Conservation (phyloP, 2,329 filamentous ascomycete species). For the Penicillium digitatum region DNA sequence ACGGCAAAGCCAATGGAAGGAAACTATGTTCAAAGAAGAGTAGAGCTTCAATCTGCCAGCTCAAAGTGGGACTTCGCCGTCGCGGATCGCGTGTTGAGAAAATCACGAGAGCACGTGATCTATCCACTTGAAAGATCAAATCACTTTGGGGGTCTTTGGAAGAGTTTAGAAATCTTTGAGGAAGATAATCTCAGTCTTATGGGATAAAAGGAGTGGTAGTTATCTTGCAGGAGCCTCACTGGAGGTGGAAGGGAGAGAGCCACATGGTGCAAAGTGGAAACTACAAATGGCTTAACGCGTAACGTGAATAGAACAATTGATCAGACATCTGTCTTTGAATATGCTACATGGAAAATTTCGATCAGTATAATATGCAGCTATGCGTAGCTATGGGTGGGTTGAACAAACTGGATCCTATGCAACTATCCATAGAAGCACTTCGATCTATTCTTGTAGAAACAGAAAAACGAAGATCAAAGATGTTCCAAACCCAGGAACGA, state of each 20-base stretch:
- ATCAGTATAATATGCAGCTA: neutral
- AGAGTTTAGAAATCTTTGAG: neutral
- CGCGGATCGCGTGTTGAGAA: conserved; percentile 9
- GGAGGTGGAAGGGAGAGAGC: neutral
- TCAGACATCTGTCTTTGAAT: neutral
- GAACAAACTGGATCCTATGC: neutral
- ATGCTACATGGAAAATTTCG: neutral
- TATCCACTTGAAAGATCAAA: neutral
- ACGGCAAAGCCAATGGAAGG: neutral
- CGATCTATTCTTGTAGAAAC: neutral
- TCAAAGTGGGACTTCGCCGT: conserved; percentile 1
- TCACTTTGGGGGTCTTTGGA: neutral
- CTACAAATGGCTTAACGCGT: neutral
- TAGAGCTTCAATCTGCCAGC: neutral
- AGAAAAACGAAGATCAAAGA: neutral
- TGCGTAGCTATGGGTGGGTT: neutral
- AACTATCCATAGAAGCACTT: neutral
- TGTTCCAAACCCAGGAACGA: neutral
- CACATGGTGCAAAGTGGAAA: neutral
- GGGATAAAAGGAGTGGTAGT: neutral
- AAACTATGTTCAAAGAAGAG: neutral
- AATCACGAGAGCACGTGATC: conserved; percentile 24
- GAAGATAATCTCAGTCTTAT: neutral
- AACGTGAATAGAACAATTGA: neutral
- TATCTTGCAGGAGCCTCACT: neutral